Evolutionary conservation across 2,329 filamentous ascomycete genomes (phyloP).

Genomic region (Aspergillus hortae): DNA sequence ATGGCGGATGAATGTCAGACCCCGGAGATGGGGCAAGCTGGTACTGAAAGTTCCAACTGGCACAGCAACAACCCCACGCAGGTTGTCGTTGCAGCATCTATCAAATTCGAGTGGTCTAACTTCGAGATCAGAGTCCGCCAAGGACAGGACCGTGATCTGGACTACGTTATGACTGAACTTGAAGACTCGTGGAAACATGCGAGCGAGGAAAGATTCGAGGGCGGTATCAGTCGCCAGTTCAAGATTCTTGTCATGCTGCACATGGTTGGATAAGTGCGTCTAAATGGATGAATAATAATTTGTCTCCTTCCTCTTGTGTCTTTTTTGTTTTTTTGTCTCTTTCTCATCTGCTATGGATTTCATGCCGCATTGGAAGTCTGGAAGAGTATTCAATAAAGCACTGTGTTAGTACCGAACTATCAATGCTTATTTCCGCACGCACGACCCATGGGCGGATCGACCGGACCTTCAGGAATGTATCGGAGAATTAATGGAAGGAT

Average conservation of each 20-base stretch:
- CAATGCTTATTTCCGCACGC: neutral
- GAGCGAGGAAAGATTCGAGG: neutral
- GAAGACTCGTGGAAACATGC: constrained; percentile 13
- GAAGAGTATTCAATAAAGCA: neutral
- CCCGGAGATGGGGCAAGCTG: constrained; percentile 8
- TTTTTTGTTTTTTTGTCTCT: neutral
- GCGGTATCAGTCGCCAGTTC: constrained; percentile 1
- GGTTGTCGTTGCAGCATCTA: constrained; percentile 14
- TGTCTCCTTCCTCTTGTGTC: neutral
- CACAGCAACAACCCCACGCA: neutral
- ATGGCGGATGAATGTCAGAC: constrained; percentile 14
- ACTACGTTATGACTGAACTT: constrained; percentile 10
- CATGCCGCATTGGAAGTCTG: neutral
- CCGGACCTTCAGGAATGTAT: neutral
- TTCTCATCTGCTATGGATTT: neutral
- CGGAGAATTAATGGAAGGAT: constrained; percentile 3
- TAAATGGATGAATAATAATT: neutral
- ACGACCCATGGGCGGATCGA: constrained; percentile 6
- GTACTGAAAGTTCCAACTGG: constrained; percentile 7
- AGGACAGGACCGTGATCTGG: constrained; percentile 16
- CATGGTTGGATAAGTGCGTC: constrained; percentile 1
- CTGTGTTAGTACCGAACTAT: neutral
- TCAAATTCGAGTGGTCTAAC: constrained; percentile 18
- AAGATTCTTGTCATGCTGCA: constrained; percentile 18
- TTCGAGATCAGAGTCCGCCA: constrained; percentile 18